Evolutionary conservation across 2,329 filamentous ascomycete species (phyloP), one percentile per base, ranked within the genome.

Genomic region (Calycina herbarum): DNA sequence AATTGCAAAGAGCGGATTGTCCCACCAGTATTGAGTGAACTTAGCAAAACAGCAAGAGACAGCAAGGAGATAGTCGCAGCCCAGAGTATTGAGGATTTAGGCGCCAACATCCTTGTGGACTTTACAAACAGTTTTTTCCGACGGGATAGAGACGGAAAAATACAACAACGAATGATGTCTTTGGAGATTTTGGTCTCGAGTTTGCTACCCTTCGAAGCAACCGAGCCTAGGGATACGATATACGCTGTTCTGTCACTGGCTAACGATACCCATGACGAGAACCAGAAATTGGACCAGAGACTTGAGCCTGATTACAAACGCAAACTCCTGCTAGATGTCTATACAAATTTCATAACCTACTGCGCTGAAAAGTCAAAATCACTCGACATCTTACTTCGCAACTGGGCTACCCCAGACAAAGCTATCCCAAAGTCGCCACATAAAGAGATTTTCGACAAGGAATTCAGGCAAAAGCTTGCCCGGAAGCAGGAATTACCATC

Each of bases 161-260:
- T 66, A 11, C 20, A 38, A 5, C 20, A 62, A 11, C 51, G 54
- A n/a, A 24, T 59, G 33, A 15, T 59, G n/a, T 64, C 57, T 2
- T 62, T 75, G 2, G 72, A 75, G 56, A 56, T 58, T 20, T 56
- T 75, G 2, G 68, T 74, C 1, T 71, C 69, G 11, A 61, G 38
- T 10, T 42, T 75, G 1, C 63, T 61, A 2, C 38, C 63, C 1
- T 75, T 74, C 48, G 68, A 74, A 24, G 64, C 70, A 0, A 65
- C 73, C 10, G 71, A 75, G 57, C 73, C 73, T 5, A 66, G 70
- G 17, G 73, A 75, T 65, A 72, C 68, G 1, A 70, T 75, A 31
- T 70, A 71, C 64, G 67, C 69, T 29, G 59, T 75, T 4, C 60
- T 68, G 6, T 69, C 68, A 61, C 67, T 75, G 13, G 66, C 71